Conservation (phyloP, 495 filamentous ascomycete genomes). For the Neurospora sp. region DNA sequence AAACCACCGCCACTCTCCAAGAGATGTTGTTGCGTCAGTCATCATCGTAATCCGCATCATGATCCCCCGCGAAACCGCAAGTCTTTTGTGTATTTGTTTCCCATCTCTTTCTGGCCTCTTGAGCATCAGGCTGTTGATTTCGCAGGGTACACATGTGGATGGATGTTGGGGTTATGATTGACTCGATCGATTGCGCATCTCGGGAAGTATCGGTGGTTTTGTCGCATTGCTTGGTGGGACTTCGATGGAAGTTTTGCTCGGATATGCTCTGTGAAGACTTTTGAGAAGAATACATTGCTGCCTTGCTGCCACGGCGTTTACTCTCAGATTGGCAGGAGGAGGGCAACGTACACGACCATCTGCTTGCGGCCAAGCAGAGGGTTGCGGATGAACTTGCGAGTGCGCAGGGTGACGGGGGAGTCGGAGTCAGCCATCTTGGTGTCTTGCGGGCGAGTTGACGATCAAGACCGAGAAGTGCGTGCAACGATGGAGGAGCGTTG, state of each 20-base stretch:
- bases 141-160: background rate
- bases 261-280: background rate
- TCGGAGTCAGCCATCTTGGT: conserved; percentile 74
- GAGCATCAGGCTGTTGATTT: background rate
- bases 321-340: background rate
- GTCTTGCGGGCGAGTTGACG: conserved; percentile 19
- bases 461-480: conserved; percentile 13
- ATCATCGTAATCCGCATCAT: background rate
- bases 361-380: conserved; percentile 96
- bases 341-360: conserved; percentile 95
- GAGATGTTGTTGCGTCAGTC: background rate
- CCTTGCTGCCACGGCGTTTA: background rate
- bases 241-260: background rate
- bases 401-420: conserved; percentile 86
- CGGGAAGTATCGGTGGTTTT: background rate
- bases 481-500: background rate
- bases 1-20: background rate
- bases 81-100: background rate
- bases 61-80: background rate
- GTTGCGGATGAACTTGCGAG: conserved; percentile 99
- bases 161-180: background rate
- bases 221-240: background rate
- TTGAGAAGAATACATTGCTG: background rate
- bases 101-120: background rate
- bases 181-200: background rate